phyloP scores from a whole-genome alignment of 2,329 filamentous ascomycete genomes.

The Aspergillus sp. region DNA sequence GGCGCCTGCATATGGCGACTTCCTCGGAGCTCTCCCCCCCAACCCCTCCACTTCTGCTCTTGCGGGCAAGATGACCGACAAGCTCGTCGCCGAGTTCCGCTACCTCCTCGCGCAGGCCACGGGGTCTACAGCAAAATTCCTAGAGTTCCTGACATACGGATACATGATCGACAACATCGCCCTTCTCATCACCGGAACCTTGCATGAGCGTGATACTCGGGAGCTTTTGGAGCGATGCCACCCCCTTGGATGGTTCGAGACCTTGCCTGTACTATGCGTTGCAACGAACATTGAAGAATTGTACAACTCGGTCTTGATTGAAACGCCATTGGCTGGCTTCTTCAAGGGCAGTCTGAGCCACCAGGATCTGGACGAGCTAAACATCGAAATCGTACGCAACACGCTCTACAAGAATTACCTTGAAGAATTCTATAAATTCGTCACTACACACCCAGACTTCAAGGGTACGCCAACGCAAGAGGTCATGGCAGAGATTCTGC shows the following conservation, averaged over 20 bases:
- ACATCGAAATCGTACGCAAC: conserved; percentile 98
- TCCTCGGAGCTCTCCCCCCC: conserved; percentile 86
- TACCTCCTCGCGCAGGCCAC: conserved; percentile 94
- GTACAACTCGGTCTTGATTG: conserved; percentile 96
- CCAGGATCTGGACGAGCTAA: conserved; percentile 95
- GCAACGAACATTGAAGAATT: conserved; percentile 98
- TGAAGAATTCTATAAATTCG: conserved; percentile 94
- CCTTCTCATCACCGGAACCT: conserved; percentile 92
- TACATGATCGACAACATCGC: conserved; percentile 99
- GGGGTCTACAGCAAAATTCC: conserved; percentile 87
- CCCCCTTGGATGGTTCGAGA: conserved; percentile 97
- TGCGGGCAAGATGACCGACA: conserved; percentile 93
- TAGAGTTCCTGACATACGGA: conserved; percentile 97
- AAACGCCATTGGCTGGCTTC: conserved; percentile 92
- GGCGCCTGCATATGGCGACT: conserved; percentile 93
- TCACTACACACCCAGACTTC: conserved; percentile 86
- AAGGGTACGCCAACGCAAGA: conserved; percentile 84
- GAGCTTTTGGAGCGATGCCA: conserved; percentile 95
- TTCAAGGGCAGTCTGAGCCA: conserved; percentile 97
- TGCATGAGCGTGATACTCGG: conserved; percentile 94
- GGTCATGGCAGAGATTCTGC: conserved; percentile 92
- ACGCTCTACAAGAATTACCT: conserved; percentile 99
- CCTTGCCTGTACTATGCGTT: conserved; percentile 95
- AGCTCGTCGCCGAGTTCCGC: conserved; percentile 94
- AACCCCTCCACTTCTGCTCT: conserved; percentile 96